phyloP scores from a whole-genome alignment of 345 rosid genomes.

The Eutrema heterophyllum region DNA sequence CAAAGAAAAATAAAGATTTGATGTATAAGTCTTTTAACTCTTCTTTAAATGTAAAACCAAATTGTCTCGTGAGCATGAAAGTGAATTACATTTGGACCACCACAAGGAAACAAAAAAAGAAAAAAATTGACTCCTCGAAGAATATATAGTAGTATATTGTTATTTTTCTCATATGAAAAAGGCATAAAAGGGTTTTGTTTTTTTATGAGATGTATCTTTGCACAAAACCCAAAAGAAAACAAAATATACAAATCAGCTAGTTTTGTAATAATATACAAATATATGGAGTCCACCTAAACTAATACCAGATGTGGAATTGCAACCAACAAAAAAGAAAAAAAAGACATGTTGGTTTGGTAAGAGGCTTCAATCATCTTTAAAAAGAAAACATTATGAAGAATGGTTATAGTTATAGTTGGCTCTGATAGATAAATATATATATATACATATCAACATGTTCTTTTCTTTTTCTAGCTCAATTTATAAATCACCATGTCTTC shows the following conservation, averaged over 20 bases:
- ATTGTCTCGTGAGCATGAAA: background rate
- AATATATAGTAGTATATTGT: background rate
- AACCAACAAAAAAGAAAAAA: background rate
- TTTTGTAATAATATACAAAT: background rate
- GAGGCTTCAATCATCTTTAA: background rate
- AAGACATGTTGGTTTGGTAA: slow-evolving; percentile 6
- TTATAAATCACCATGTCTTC: background rate
- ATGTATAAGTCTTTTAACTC: background rate
- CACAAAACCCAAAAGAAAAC: background rate
- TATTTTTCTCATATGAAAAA: background rate
- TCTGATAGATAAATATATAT: background rate
- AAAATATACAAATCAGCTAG: background rate
- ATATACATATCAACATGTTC: background rate
- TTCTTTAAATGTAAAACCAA: background rate
- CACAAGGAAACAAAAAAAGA: background rate
- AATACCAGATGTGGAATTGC: background rate
- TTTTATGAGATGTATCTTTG: background rate
- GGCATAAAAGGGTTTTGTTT: background rate
- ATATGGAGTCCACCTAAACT: slow-evolving; percentile 3
- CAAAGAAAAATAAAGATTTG: background rate
- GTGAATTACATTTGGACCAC: slow-evolving; percentile 3
- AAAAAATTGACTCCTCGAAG: background rate
- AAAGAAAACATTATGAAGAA: background rate
- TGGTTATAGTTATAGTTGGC: slow-evolving; percentile 2
- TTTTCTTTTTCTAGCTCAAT: background rate